A percentile compares a stretch with the other conserved stretches of the same genome.
Evolutionary conservation across 75 land plant genomes (phyloP).

Genomic region (Isoetes taiwanensis): DNA sequence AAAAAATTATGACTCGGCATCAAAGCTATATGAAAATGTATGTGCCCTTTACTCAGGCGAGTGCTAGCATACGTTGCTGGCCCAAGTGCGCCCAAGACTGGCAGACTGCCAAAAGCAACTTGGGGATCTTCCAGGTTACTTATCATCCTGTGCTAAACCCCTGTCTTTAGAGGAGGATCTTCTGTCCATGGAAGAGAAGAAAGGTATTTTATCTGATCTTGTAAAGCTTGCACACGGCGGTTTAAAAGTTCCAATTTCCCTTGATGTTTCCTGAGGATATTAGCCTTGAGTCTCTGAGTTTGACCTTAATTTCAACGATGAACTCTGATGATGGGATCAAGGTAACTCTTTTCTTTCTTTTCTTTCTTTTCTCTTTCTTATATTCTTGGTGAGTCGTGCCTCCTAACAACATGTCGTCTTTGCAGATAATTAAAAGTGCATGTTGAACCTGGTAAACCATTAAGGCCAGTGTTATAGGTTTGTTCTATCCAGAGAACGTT

Average conservation of each 20-base stretch:
- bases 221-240: conserved; percentile 75
- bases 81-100: conserved; percentile 80
- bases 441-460: too few relatives aligned
- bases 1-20: conserved; percentile 74
- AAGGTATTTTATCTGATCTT: conserved; percentile 75
- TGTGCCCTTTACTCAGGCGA: conserved; percentile 94
- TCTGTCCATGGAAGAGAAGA: conserved; percentile 55
- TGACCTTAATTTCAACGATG: conserved; percentile 57
- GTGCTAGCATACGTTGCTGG: conserved; percentile 84
- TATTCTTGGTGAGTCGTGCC: too few relatives aligned
- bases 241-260: conserved; percentile 69
- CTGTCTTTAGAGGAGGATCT: conserved; percentile 65
- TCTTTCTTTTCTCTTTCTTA: too few relatives aligned
- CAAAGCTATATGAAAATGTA: conserved; percentile 82
- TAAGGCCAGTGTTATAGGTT: too few relatives aligned
- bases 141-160: conserved; percentile 81
- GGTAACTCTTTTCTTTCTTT: too few relatives aligned
- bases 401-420: too few relatives aligned
- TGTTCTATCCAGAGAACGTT: too few relatives aligned
- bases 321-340: conserved; percentile 78
- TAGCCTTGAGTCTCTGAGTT: conserved; percentile 63
- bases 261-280: conserved; percentile 92
- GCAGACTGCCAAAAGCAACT: conserved; percentile 92
- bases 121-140: conserved; percentile 75
- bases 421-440: too few relatives aligned